Evolutionary conservation across 176 grass and related monocot species (phyloP).

Genomic region (Triticum turgidum): DNA sequence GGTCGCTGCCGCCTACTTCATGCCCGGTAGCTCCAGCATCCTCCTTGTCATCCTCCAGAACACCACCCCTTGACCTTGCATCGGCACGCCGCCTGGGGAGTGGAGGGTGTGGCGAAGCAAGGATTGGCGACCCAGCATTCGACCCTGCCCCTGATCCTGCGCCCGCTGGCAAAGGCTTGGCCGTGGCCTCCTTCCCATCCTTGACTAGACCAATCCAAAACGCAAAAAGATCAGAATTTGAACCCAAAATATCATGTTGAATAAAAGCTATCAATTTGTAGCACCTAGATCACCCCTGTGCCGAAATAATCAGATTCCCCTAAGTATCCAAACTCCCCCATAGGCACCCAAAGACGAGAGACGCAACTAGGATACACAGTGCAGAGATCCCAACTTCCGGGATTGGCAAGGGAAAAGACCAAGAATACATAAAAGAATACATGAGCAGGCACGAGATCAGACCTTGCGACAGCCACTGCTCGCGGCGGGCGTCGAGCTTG

Average conservation of each 20-base stretch:
- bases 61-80: conserved; percentile 31
- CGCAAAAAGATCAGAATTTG: conserved; percentile 10
- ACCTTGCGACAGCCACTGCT: conserved; percentile 99
- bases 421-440: not conserved
- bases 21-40: conserved; percentile 9
- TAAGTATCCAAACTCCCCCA: not conserved
- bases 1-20: conserved; percentile 42
- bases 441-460: conserved; percentile 11
- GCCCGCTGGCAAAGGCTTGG: conserved; percentile 18
- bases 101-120: conserved; percentile 46
- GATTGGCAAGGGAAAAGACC: not conserved
- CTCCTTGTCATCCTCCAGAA: conserved; percentile 37
- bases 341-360: not conserved
- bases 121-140: conserved; percentile 44
- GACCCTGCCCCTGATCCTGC: conserved; percentile 39
- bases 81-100: conserved; percentile 37
- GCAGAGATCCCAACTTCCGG: conserved; percentile 37
- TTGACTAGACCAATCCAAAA: conserved; percentile 54
- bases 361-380: not conserved
- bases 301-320: not conserved
- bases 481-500: conserved; percentile 92
- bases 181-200: conserved; percentile 48
- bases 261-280: not conserved
- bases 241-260: not conserved
- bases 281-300: not conserved